phyloP scores from a whole-genome alignment of 1,284 basidiomycete species.

The Heliocybe sulcata region DNA sequence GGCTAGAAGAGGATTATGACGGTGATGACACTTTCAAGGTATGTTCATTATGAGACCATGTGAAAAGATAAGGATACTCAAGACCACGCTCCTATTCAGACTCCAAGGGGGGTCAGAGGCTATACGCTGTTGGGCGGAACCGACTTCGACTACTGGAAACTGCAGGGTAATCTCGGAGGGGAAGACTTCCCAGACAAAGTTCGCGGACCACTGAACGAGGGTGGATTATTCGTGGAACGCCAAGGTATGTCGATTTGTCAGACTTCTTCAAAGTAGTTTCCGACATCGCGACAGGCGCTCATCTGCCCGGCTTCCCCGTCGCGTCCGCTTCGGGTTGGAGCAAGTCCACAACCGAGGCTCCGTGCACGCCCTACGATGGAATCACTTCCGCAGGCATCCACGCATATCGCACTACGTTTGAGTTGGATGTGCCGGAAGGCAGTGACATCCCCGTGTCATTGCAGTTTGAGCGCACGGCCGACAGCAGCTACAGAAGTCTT shows the following conservation, averaged over 20 bases:
- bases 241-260: slow-evolving; percentile 23
- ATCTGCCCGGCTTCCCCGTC: slow-evolving; percentile 32
- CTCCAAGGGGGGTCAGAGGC: slow-evolving; percentile 40
- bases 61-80: slow-evolving; percentile 16
- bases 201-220: slow-evolving; percentile 42
- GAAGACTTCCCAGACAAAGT: slow-evolving; percentile 27
- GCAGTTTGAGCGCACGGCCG: slow-evolving; percentile 28
- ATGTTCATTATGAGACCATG: not conserved
- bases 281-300: slow-evolving; percentile 19
- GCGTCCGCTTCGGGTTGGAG: slow-evolving; percentile 28
- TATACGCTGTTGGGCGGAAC: slow-evolving; percentile 27
- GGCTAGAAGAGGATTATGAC: slow-evolving; percentile 16
- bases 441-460: slow-evolving; percentile 36
- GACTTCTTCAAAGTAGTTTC: not conserved
- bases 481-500: slow-evolving; percentile 25
- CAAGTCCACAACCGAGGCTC: slow-evolving; percentile 8
- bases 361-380: slow-evolving; percentile 28
- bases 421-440: slow-evolving; percentile 28
- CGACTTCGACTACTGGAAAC: slow-evolving; percentile 37
- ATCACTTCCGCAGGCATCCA: slow-evolving; percentile 32
- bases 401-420: slow-evolving; percentile 33
- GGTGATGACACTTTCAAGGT: slow-evolving; percentile 19
- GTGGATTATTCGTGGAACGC: slow-evolving; percentile 43
- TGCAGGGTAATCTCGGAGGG: slow-evolving; percentile 38
- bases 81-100: slow-evolving; percentile 23